Conservation (phyloP, 2,329 filamentous ascomycete genomes). For the Trichoderma semiorbis region DNA sequence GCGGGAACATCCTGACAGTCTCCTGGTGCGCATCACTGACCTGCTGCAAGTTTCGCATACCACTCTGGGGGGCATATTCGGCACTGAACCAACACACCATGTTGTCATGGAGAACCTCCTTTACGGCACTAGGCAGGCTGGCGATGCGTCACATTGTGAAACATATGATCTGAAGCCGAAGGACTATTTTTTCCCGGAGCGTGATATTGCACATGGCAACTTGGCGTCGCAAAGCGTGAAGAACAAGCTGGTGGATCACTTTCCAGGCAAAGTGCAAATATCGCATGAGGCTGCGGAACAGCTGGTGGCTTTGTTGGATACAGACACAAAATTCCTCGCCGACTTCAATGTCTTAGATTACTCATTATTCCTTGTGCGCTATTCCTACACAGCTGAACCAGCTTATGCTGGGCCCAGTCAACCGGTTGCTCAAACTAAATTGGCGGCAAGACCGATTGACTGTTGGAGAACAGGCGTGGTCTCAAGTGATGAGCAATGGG, state of each 20-base stretch:
- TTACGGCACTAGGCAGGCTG: conserved; percentile 47
- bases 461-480: conserved; percentile 59
- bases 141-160: conserved; percentile 51
- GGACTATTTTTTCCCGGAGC: conserved; percentile 72
- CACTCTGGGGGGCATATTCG: conserved; percentile 58
- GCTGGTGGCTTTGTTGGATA: conserved; percentile 52
- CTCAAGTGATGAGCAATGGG: conserved; percentile 61
- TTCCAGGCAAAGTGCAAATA: conserved; percentile 57
- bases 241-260: conserved; percentile 63
- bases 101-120: conserved; percentile 77
- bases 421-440: neutral
- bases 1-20: conserved; percentile 53
- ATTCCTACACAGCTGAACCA: conserved; percentile 20
- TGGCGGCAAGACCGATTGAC: neutral
- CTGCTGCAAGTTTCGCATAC: conserved; percentile 55
- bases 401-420: conserved; percentile 31
- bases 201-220: conserved; percentile 63
- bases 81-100: conserved; percentile 64
- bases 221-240: conserved; percentile 64
- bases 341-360: conserved; percentile 68
- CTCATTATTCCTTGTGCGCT: conserved; percentile 63
- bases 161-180: conserved; percentile 72
- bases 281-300: conserved; percentile 51
- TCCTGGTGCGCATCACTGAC: conserved; percentile 70
- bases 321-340: conserved; percentile 62